Conservation (phyloP, 306 rosid species). For the Rubus idaeus region DNA sequence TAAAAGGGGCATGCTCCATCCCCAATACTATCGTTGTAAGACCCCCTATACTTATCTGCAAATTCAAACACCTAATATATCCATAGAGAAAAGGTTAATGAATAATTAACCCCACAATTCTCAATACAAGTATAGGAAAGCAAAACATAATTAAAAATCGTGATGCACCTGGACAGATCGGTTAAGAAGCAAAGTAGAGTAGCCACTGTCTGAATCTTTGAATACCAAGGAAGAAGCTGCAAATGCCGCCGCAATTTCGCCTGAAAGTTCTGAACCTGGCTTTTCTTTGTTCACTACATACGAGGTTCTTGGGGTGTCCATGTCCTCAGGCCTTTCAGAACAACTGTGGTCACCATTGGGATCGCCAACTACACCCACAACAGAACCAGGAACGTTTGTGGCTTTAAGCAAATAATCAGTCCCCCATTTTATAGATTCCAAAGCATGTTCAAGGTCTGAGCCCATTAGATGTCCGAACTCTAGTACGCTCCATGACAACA, state of each 20-base stretch:
- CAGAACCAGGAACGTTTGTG: constrained; percentile 32
- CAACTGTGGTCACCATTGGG: constrained; percentile 42
- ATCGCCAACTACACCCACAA: constrained; percentile 45
- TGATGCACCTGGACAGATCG: constrained; percentile 21
- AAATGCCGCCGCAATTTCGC: constrained; percentile 48
- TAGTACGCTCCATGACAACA: constrained; percentile 52
- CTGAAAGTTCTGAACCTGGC: constrained; percentile 54
- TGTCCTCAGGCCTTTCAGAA: constrained; percentile 45
- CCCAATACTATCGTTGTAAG: constrained; percentile 33
- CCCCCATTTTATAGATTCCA: constrained; percentile 46
- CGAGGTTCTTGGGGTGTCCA: constrained; percentile 47
- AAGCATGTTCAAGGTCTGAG: constrained; percentile 19
- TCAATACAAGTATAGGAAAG: too few species aligned
- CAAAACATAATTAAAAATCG: too few species aligned
- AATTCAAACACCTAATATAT: constrained; percentile 38
- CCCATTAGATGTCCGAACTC: constrained; percentile 45
- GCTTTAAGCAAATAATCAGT: constrained; percentile 44
- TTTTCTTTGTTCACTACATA: constrained; percentile 23
- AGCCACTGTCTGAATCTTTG: neutral
- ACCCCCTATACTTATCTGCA: constrained; percentile 46
- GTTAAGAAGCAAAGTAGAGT: constrained; percentile 23
- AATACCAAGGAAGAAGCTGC: constrained; percentile 45
- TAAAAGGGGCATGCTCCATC: constrained; percentile 47
- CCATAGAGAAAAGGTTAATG: neutral
- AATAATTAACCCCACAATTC: too few species aligned